Evolutionary conservation across 1,284 basidiomycete genomes (phyloP), one percentile per base, ranked within the genome.

Genomic region (Gomphus bonarii): DNA sequence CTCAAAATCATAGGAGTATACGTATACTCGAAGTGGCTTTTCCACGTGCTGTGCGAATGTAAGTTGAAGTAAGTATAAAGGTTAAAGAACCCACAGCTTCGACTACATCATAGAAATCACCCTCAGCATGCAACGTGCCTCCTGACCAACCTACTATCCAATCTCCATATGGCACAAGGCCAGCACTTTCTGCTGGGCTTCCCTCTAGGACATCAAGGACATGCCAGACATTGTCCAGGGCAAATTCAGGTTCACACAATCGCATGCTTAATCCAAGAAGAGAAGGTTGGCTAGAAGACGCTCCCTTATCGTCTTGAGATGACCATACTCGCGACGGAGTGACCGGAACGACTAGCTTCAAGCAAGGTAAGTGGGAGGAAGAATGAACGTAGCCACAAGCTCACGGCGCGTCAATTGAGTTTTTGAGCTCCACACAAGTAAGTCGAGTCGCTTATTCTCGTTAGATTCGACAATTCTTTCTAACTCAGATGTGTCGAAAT

Each of bases 1-100:
- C 91, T 99, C 94, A 65, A 97, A 95, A 71, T 98, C 95, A 63
- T 92, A 86, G 46, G 94, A 97, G 72, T 98, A 98, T 7, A 98
- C 95, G 67, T 95, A 98, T 28, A 98, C 85, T 43, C 92, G 77
- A 40, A 98, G 71, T 6, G 95, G 91, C 69, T 92, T 94, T 65
- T 97, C 95, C 54, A 91, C 80, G 70, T 98, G 93, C 88, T 95
- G 62, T 9, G 59, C 56, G 54, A 35, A 43, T 3, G 52, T 49
- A 55, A 56, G 58, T 50, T 59, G 49, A 59, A 30, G 46, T 22
- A 55, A 58, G 31, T 35, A 59, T 52, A 18, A 40, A 31, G 38
- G 47, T 33, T 16, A 18, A 25, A 54, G 18, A 20, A 71, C 85
- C 63, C 68, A 91, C 91, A 43, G 86, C 82, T 74, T 98, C 97